These are phyloP conservation scores for Sechiopsis laciniata DNA, from an alignment of 306 rosid genomes.

Conservation along the genomic window DNA sequence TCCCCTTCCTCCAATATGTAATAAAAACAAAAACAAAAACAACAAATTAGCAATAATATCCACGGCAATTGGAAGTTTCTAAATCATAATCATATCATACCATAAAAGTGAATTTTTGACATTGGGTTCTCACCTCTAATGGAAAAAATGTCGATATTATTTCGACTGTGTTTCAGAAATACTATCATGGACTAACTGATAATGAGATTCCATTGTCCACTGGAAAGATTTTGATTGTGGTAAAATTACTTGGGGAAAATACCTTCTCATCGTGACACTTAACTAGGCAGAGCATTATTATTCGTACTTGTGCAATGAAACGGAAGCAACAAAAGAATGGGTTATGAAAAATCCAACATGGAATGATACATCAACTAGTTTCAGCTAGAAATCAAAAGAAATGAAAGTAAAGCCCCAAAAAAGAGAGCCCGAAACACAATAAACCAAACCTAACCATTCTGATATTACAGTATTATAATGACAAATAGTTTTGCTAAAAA, in stretches of 20 bases:
- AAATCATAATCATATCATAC: neutral
- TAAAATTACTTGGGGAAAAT: neutral
- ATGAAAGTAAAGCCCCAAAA: slow-evolving; percentile 36
- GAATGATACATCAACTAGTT: slow-evolving; percentile 34
- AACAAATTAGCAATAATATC: neutral
- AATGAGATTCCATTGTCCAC: neutral
- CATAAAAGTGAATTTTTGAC: too few species aligned
- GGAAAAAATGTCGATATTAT: too few species aligned
- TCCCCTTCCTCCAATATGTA: too few species aligned
- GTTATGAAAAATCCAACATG: slow-evolving; percentile 14
- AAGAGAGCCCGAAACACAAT: slow-evolving; percentile 42
- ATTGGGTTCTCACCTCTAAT: too few species aligned
- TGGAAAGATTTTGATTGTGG: neutral
- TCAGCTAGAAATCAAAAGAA: slow-evolving; percentile 42
- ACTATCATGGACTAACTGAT: neutral
- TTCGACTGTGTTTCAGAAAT: too few species aligned
- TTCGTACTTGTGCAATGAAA: neutral
- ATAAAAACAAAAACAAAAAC: too few species aligned
- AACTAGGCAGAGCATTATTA: neutral
- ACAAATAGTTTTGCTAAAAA: slow-evolving; percentile 30
- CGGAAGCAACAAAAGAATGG: neutral
- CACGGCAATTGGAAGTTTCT: neutral
- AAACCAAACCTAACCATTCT: slow-evolving; percentile 41
- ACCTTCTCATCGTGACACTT: neutral
- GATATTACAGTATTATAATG: slow-evolving; percentile 51